phyloP scores from a whole-genome alignment of 2,329 filamentous ascomycete genomes.

The Verticillium tricorpus region DNA sequence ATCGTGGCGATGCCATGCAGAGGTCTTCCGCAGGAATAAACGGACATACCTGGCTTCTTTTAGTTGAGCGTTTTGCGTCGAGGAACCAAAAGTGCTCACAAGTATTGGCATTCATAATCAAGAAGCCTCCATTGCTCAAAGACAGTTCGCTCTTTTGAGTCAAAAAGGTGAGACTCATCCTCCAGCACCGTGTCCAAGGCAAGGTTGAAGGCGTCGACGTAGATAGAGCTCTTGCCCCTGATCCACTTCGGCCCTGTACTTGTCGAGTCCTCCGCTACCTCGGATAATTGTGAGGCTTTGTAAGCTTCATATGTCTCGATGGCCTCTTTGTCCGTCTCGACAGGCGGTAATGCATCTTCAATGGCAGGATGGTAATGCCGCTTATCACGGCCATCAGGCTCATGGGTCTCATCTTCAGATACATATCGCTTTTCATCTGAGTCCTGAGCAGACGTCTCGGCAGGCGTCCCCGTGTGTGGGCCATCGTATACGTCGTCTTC shows the following conservation, averaged over 20 bases:
- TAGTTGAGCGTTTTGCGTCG: not conserved
- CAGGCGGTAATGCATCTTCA: slow-evolving; percentile 64
- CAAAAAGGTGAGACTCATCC: slow-evolving; percentile 84
- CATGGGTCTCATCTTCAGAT: slow-evolving; percentile 10
- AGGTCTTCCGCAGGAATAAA: slow-evolving; percentile 86
- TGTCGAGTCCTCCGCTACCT: slow-evolving; percentile 30
- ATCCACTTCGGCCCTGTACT: slow-evolving; percentile 50
- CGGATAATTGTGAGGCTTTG: slow-evolving; percentile 46
- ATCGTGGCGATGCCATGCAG: slow-evolving; percentile 81
- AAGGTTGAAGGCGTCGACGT: slow-evolving; percentile 95
- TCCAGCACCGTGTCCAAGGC: slow-evolving; percentile 84
- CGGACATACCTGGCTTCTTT: slow-evolving; percentile 71
- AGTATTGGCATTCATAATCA: slow-evolving; percentile 81
- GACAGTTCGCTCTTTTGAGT: slow-evolving; percentile 69
- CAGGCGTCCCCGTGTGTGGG: slow-evolving; percentile 16
- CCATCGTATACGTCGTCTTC: slow-evolving; percentile 14
- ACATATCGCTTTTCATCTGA: slow-evolving; percentile 2
- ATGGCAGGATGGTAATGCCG: slow-evolving; percentile 52
- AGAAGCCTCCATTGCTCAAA: slow-evolving; percentile 73
- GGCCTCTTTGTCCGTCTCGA: slow-evolving; percentile 64
- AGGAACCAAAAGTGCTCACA: slow-evolving; percentile 50
- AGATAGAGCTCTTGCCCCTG: slow-evolving; percentile 80
- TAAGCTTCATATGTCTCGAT: slow-evolving; percentile 76
- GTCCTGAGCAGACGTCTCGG: slow-evolving; percentile 25
- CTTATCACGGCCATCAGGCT: slow-evolving; percentile 2